Evolutionary conservation across 2,329 filamentous ascomycete genomes (phyloP).

Genomic region (Phialophora macrospora): DNA sequence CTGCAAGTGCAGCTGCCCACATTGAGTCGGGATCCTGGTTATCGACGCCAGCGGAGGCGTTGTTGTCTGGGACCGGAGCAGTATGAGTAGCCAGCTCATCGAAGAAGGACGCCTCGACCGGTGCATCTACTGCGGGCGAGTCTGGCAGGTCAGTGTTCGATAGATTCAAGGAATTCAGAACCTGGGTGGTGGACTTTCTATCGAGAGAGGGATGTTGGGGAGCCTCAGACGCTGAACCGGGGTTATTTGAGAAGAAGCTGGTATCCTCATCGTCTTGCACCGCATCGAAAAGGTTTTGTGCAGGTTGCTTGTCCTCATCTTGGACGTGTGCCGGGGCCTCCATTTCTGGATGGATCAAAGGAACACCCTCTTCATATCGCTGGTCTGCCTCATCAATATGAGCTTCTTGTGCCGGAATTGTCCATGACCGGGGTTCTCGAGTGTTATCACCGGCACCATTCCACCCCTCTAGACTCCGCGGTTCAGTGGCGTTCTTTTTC

Average conservation of each 20-base stretch:
- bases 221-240: background rate
- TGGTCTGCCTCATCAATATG: conserved; percentile 21
- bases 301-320: background rate
- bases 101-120: conserved; percentile 38
- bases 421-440: conserved; percentile 24
- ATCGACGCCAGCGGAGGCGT: conserved; percentile 6
- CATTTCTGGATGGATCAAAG: conserved; percentile 31
- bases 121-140: conserved; percentile 41
- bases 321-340: background rate
- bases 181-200: conserved; percentile 73
- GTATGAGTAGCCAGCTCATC: conserved; percentile 27
- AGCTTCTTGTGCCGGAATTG: conserved; percentile 22
- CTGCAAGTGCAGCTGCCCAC: conserved; percentile 81
- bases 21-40: conserved; percentile 74
- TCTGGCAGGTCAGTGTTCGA: conserved; percentile 39
- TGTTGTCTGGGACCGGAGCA: conserved; percentile 12
- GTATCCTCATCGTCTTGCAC: conserved; percentile 29
- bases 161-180: conserved; percentile 59
- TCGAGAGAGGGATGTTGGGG: conserved; percentile 49
- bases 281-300: conserved; percentile 15
- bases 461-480: conserved; percentile 18
- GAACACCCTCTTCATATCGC: conserved; percentile 38
- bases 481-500: conserved; percentile 10
- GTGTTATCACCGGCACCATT: conserved; percentile 18
- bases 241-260: conserved; percentile 28